Evolutionary conservation across 2,329 filamentous ascomycete genomes (phyloP), one percentile per base, ranked within the genome.

Genomic region (Curvularia eragrostidis): DNA sequence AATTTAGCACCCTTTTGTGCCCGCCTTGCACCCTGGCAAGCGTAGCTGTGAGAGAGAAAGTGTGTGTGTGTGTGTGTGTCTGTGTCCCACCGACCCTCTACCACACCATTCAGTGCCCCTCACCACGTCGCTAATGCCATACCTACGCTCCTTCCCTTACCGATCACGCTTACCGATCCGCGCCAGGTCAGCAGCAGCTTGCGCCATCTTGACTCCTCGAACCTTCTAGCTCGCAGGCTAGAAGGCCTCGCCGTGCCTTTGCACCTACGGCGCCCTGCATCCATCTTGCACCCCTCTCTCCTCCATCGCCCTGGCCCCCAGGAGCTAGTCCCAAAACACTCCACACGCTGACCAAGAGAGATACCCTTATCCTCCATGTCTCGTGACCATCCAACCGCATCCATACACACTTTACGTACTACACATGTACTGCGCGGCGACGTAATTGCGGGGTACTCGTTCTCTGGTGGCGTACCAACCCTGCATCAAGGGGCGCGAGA

Each of bases 151-250:
- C 18, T 49, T 49, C 47, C 47, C 52, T 59, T 48, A 59, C 58
- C 56, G 56, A 58, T 58, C 52, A 51, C 39, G 41, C 56, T 51
- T 55, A 21, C 44, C 47, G 53, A 57, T 34, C 56, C 47, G 39
- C 47, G 51, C 46, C 46, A 53, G 49, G 49, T 26, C 6, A 38
- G 10, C 6, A 38, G 10, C 50, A 21, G 56, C 56, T 58, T 61
- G 52, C 63, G 59, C 62, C 56, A 62, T 62, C 54, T 58, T 43
- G 53, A 52, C 34, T 58, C 43, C 46, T 42, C 54, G 46, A 52
- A 53, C 49, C 54, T 67, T 68, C 64, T 66, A 65, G 64, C 57
- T 56, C 28, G 30, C 21, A 21, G 24, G 53, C 61, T 64, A 63
- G 58, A 65, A 59, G 26, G 24, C 26, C 48, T 10, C 24, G 38